Base-by-base conservation (phyloP, 2,329 filamentous ascomycete genomes). In the Zalaria obscura region DNA sequence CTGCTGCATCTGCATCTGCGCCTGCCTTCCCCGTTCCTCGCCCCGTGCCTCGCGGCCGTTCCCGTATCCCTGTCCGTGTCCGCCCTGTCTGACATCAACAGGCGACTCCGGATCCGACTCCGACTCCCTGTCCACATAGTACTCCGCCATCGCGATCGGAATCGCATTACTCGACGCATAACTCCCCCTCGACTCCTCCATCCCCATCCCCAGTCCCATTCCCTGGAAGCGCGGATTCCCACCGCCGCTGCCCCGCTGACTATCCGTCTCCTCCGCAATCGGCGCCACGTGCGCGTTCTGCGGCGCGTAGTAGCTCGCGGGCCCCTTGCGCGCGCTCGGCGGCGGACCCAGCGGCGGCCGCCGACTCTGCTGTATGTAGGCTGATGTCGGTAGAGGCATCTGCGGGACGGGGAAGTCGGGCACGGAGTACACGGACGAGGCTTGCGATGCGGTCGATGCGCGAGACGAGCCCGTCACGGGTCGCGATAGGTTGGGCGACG, bases 131-230 rank as follows among this genome's bases (percentile, higher is more conserved):
- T 64, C 59, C 4, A 59, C 48, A 45, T 67, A 67, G 42, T 56
- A 65, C 29, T 60, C 60, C 4, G 62, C 55, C 3, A 54, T 53
- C 34, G 62, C 55, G 26, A 60, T 58, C 0, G 67, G 66, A 33
- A 69, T 68, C 0, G 65, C 66, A 45, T 64, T 68, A 47, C 66
- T 70, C 25, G 67, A 69, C 11, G 66, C 65, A 43, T 62, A 68
- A 1, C 66, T 69, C 8, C 58, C 60, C 29, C 57, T 57, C 8
- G 62, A 64, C 35, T 54, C 54, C 25, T 41, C 40, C 37, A 51
- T 49, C 11, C 47, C 40, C 37, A 51, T 49, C 11, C 47, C 47
- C 26, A 50, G 44, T 11, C 18, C 18, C n/a, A n/a, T n/a, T n/a
- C n/a, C n/a, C n/a, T n/a, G n/a, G n/a, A n/a, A n/a, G n/a, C n/a